Evolutionary conservation across 2,329 filamentous ascomycete species (phyloP).

Genomic region (Trematosphaeria pertusa): DNA sequence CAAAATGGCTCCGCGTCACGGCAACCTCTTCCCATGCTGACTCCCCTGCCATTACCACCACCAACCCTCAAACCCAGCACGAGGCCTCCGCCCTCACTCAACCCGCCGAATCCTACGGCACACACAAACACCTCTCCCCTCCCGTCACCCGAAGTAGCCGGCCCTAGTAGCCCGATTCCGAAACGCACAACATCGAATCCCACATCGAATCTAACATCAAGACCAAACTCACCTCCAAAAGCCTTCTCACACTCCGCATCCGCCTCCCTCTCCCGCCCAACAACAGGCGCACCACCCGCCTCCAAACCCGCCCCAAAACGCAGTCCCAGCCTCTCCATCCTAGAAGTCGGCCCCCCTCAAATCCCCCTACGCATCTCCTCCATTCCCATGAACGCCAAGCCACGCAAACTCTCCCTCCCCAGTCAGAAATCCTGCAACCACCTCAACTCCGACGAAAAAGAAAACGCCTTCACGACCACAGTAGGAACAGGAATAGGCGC

Average conservation of each 20-base stretch:
- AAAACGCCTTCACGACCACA: constrained; percentile 18
- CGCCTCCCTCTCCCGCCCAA: constrained; percentile 16
- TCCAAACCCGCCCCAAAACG: constrained; percentile 22
- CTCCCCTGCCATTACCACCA: constrained; percentile 42
- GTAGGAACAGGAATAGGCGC: too few species aligned
- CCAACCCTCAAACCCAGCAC: constrained; percentile 42
- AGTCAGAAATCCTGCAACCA: constrained; percentile 23
- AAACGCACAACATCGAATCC: constrained; percentile 12
- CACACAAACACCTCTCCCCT: constrained; percentile 35
- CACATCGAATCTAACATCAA: too few species aligned
- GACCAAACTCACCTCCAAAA: constrained; percentile 31
- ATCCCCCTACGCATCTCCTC: constrained; percentile 45
- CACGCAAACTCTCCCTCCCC: constrained; percentile 41
- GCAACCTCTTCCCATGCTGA: constrained; percentile 32
- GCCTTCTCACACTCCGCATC: constrained; percentile 24
- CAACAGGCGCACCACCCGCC: constrained; percentile 15
- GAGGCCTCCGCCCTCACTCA: constrained; percentile 38
- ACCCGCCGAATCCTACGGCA: constrained; percentile 41
- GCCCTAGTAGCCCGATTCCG: not conserved
- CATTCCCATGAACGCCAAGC: constrained; percentile 39
- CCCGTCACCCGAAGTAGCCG: constrained; percentile 12
- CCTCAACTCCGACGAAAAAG: constrained; percentile 28
- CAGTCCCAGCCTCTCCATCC: constrained; percentile 23
- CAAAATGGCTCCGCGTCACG: constrained; percentile 25
- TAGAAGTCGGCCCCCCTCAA: constrained; percentile 27